Conservation (phyloP, 371 early-diverging fungal species). For the Actinomortierella ambigua region DNA sequence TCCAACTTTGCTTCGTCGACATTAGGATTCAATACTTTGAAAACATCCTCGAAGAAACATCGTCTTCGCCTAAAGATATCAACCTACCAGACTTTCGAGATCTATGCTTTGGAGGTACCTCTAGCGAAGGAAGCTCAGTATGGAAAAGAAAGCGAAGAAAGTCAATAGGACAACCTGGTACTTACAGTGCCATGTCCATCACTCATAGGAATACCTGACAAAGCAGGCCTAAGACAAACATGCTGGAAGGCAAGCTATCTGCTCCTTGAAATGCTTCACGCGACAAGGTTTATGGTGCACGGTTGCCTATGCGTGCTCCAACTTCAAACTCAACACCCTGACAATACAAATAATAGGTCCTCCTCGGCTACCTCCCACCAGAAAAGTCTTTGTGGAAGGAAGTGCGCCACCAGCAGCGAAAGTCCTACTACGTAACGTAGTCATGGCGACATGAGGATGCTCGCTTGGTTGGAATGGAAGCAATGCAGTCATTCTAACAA, state of each 20-base stretch:
- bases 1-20: too few relatives aligned
- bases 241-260: slow-evolving; percentile 83
- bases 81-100: slow-evolving; percentile 19
- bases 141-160: too few relatives aligned
- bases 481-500: neutral
- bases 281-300: too few relatives aligned
- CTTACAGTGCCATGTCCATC: neutral
- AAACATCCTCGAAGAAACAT: too few relatives aligned
- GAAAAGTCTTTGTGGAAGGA: slow-evolving; percentile 73
- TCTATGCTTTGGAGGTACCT: slow-evolving; percentile 39
- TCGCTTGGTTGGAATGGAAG: slow-evolving; percentile 55
- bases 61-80: slow-evolving; percentile 1
- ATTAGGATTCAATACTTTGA: too few relatives aligned
- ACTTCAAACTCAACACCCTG: neutral
- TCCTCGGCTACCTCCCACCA: slow-evolving; percentile 76
- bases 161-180: neutral
- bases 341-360: slow-evolving; percentile 35
- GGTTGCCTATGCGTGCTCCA: too few relatives aligned
- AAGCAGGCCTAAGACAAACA: slow-evolving; percentile 65
- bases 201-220: slow-evolving; percentile 73
- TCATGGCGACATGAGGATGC: slow-evolving; percentile 54
- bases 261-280: too few relatives aligned
- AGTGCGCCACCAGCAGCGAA: slow-evolving; percentile 55
- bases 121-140: neutral
- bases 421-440: slow-evolving; percentile 66